These are phyloP conservation scores for Sporisorium iseilematis-ciliati DNA, from an alignment of 1,284 basidiomycete species.

Conservation along the genomic window DNA sequence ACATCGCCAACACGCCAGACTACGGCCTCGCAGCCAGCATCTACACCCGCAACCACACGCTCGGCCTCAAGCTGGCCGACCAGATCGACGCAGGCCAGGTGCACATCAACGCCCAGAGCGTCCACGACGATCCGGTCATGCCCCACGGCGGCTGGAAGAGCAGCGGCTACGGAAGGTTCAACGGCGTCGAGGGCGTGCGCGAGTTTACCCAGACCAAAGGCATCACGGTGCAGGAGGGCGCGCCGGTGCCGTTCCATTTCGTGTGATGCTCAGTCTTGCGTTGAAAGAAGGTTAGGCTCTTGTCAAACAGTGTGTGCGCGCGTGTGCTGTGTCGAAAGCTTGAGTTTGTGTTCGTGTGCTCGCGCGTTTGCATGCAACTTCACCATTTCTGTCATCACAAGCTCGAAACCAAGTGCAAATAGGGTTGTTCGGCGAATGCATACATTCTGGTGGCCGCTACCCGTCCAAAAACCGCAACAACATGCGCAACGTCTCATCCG, in stretches of 20 bases:
- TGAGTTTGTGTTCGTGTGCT: no score
- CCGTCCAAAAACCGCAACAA: constrained; percentile 35
- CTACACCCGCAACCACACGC: constrained; percentile 74
- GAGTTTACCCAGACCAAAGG: constrained; percentile 88
- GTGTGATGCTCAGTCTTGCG: not conserved
- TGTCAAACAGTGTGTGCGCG: no score
- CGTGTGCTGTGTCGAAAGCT: no score
- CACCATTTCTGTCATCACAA: no score
- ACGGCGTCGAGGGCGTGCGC: constrained; percentile 88
- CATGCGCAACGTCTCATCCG: constrained; percentile 48
- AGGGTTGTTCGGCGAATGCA: no score
- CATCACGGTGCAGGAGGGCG: constrained; percentile 74
- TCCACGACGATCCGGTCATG: constrained; percentile 48
- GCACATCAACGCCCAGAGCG: constrained; percentile 62
- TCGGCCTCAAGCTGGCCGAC: constrained; percentile 73
- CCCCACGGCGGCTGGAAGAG: constrained; percentile 80
- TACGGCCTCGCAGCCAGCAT: constrained; percentile 75
- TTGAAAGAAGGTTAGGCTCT: not conserved
- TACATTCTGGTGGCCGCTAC: not conserved
- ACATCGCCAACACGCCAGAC: constrained; percentile 74
- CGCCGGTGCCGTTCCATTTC: constrained; percentile 30
- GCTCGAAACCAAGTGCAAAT: no score
- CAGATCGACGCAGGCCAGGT: constrained; percentile 71
- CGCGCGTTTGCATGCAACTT: no score
- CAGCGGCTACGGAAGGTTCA: constrained; percentile 56